Percentiles rank a stretch among this genome's conserved stretches.
phyloP scores from a whole-genome alignment of 495 filamentous ascomycete genomes.

The Platismatia glauca region DNA sequence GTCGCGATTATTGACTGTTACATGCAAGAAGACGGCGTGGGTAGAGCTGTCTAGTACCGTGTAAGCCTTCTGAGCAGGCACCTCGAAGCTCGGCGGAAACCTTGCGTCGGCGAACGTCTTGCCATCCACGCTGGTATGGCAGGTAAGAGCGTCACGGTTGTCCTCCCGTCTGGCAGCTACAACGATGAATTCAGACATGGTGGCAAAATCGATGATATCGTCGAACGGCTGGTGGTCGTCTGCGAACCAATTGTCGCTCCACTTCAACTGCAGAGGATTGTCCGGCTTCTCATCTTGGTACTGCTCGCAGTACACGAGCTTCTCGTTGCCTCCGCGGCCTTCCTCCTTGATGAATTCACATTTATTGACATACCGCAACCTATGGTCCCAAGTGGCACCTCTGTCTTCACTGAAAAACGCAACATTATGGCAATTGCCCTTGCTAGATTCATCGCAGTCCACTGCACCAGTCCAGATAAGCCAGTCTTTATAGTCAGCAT shows the following conservation, averaged over 20 bases:
- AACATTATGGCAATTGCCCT: slow-evolving; percentile 53
- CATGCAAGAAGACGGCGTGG: slow-evolving; percentile 86
- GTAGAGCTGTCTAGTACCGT: slow-evolving; percentile 90
- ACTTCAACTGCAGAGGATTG: slow-evolving; percentile 57
- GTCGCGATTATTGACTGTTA: slow-evolving; percentile 55
- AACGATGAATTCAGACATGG: slow-evolving; percentile 90
- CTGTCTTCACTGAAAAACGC: slow-evolving; percentile 66
- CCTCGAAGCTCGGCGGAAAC: slow-evolving; percentile 75
- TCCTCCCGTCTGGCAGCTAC: slow-evolving; percentile 62
- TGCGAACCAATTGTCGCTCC: slow-evolving; percentile 67
- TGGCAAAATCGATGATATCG: slow-evolving; percentile 76
- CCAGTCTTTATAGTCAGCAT: slow-evolving; percentile 73
- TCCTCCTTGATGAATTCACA: slow-evolving; percentile 75
- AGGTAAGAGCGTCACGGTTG: slow-evolving; percentile 59
- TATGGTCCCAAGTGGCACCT: slow-evolving; percentile 63
- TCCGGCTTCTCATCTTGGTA: slow-evolving; percentile 49
- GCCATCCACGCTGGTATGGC: slow-evolving; percentile 77
- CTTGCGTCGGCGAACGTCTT: slow-evolving; percentile 68
- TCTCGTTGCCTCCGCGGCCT: slow-evolving; percentile 47
- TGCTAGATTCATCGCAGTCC: slow-evolving; percentile 38
- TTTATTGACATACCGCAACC: slow-evolving; percentile 57
- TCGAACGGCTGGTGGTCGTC: slow-evolving; percentile 47
- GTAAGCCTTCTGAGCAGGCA: slow-evolving; percentile 68
- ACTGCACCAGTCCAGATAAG: slow-evolving; percentile 78
- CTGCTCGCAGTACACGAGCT: slow-evolving; percentile 76